Base-by-base conservation (phyloP, 345 rosid species). In the Syzygium aqueum region DNA sequence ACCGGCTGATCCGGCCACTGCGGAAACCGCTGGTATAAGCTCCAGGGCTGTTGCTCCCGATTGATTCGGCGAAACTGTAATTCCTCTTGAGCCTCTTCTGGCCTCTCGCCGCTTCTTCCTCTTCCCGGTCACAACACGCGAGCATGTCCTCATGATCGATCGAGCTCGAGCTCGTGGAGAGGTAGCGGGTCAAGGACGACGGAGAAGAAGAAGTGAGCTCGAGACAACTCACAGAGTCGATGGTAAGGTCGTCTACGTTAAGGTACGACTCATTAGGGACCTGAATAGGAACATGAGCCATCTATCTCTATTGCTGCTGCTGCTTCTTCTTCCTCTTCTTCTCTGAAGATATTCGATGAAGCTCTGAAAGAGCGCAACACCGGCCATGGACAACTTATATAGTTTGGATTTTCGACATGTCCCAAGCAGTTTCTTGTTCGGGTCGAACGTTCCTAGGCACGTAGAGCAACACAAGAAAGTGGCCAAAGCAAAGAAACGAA, bases 281-380 rank as follows among this genome's bases (percentile, higher is more conserved):
- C 15, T 67, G 67, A 53, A 84, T 52, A 27, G 83, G 87, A 40
- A 54, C 59, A 63, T 8, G 56, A 57, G 50, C 43, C 95, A 92
- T 92, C 65, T 84, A 73, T 51, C 10, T 33, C 77, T 30, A 28
- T 12, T 28, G 5, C 87, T 83, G 80, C 80, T 11, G 49, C 87
- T 9, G 13, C 77, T 63, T 65, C 80, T 53, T 83, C 73, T 50
- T 30, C 49, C 2, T 40, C 27, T 25, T 19, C 87, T 53, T 67
- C 51, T 5, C 43, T 61, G 82, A 73, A 73, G 14, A 73, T 37
- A 73, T 73, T 37, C 82, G 22, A 89, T 82, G 30, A 87, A 22
- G 91, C 91, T 56, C 88, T 93, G 94, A 89, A 91, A 91, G 90
- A 89, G n/a, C 88, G 89, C 88, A 80, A 37, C 43, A 50, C 87